Evolutionary conservation across 2,329 filamentous ascomycete genomes (phyloP), one percentile per base, ranked within the genome.

Genomic region (Parafenestella ontariensis): DNA sequence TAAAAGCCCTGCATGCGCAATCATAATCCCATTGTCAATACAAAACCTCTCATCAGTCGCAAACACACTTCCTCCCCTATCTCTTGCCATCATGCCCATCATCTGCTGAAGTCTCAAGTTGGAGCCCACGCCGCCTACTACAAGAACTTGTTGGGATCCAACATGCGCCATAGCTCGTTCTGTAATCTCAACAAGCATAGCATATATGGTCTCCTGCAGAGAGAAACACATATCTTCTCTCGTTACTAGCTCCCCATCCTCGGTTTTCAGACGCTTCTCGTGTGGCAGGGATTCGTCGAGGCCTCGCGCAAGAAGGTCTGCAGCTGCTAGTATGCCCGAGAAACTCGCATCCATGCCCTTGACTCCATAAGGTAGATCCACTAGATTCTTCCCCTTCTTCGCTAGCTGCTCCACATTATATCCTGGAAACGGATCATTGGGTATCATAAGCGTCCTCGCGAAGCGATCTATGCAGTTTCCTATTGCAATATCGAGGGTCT

Each of bases 21-120:
- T 99, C 95, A 99, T 99, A 72, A 99, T 98, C 44, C 95, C 95
- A 69, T 99, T 99, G 77, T 99, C 95, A 66, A 99, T 99, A 75
- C 95, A 99, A 75, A 96, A 99, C 41, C 95, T 84, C 81, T 99
- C 95, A 74, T 99, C 95, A 0, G 94, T 98, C 21, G 95, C 93
- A 78, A 90, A 97, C 3, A 98, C 91, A 68, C 87, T 93, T 3
- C 95, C 95, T 48, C 92, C 91, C 33, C 95, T 82, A 75, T 96
- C 93, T 40, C 82, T 82, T 15, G 93, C 94, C 95, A 99, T 99
- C 42, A 89, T 82, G 15, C 91, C 93, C 95, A 99, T 99, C 95
- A 99, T 99, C 69, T 96, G 87, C 80, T 99, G 95, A 64, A 99
- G 75, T 3, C 95, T 85, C 79, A 96, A 89, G 74, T 99, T 99